Evolutionary conservation across 495 filamentous ascomycete species (phyloP).

Genomic region (Hypoxylon lienhwacheense): DNA sequence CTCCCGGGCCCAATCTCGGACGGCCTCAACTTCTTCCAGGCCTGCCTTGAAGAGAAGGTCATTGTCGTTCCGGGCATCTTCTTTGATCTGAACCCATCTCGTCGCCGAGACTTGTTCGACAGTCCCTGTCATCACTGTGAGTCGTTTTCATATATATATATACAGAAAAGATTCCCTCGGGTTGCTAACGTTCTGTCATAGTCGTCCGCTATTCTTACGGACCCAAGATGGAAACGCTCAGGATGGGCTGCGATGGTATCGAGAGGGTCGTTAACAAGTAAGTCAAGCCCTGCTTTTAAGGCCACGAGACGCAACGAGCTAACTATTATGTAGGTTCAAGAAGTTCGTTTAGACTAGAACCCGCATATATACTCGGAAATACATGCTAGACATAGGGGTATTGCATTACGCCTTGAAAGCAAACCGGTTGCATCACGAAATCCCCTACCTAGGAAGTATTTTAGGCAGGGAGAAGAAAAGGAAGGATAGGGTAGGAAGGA

Average conservation of each 20-base stretch:
- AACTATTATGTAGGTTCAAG: slow-evolving; percentile 22
- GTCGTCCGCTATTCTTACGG: slow-evolving; percentile 88
- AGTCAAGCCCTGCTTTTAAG: slow-evolving; percentile 6
- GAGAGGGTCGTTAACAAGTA: slow-evolving; percentile 77
- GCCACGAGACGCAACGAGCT: neutral
- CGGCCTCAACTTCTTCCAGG: slow-evolving; percentile 95
- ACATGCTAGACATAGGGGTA: no score
- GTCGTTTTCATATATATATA: slow-evolving; percentile 4
- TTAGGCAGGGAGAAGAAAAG: no score
- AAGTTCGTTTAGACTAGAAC: slow-evolving; percentile 10
- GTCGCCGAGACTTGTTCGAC: slow-evolving; percentile 88
- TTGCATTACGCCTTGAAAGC: no score
- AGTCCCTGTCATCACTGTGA: slow-evolving; percentile 86
- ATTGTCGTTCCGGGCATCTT: slow-evolving; percentile 95
- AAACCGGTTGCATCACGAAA: no score
- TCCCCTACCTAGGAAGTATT: no score
- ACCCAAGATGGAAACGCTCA: slow-evolving; percentile 82
- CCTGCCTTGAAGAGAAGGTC: slow-evolving; percentile 86
- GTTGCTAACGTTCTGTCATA: slow-evolving; percentile 15
- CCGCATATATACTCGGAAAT: neutral
- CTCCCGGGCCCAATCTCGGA: slow-evolving; percentile 79
- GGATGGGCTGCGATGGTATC: slow-evolving; percentile 85
- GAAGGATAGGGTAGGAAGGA: no score
- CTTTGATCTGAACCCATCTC: slow-evolving; percentile 88
- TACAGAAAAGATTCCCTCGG: no score